Evolutionary conservation across 208 protist species (phyloP), one percentile per base, ranked within the genome.

Genomic region (Acanthamoeba castellanii): DNA sequence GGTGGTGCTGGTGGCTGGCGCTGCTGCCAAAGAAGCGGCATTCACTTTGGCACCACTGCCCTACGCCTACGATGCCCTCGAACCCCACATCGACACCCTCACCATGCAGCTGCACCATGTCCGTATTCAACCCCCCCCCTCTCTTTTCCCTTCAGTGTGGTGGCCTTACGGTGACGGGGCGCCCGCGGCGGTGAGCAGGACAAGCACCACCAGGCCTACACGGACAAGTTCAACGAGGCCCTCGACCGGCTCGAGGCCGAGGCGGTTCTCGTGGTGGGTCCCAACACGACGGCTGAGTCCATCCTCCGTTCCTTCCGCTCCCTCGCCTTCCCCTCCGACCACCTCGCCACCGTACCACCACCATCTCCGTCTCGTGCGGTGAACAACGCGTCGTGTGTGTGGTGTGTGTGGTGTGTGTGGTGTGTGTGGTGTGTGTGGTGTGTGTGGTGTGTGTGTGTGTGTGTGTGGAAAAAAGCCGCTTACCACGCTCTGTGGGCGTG

Each of bases 31-130:
- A 30, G 66, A 37, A 34, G 37, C 22, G 72, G n/a, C n/a, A 34
- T 95, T 95, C 25, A 13, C 70, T 37, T 50, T 95, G 13, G 42
- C 52, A 27, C 64, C 61, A 14, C 70, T 95, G 25, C 94, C 94
- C n/a, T 95, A 94, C 52, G 27, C 27, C 47, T 93, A 94, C 37
- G 55, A 95, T 6, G 87, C 88, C 34, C 94, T 95, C 50, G 94
- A 57, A 18, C 94, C 94, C 30, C 57, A 95, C 89, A 96, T 96
- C 47, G 57, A 50, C 32, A 27, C 11, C 11, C 76, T 93, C 14
- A 96, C 95, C n/a, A 32, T 96, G 45, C 74, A 93, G 64, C 95
- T 90, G 25, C 95, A 96, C 81, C 68, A 96, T 78, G 95, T 81
- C 4, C 32, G 13, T 78, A 30, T 14, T 45, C 14, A n/a, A 0